phyloP scores from a whole-genome alignment of 306 rosid species.

The Malus fusca region DNA sequence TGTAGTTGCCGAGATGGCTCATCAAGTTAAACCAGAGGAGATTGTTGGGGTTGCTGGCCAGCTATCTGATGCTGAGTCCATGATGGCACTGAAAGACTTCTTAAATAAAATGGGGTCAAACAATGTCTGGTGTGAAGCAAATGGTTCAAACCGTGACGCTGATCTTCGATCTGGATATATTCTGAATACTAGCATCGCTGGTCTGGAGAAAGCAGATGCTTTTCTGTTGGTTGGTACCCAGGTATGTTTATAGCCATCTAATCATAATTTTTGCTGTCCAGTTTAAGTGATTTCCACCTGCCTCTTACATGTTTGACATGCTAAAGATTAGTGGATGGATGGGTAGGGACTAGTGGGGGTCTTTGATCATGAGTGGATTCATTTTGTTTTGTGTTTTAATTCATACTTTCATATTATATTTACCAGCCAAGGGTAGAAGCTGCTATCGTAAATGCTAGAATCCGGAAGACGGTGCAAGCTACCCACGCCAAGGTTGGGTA shows the following conservation, averaged over 20 bases:
- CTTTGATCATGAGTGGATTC: slow-evolving; percentile 1
- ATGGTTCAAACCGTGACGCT: slow-evolving; percentile 53
- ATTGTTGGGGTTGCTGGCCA: slow-evolving; percentile 88
- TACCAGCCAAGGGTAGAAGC: slow-evolving; percentile 97
- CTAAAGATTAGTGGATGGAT: not conserved
- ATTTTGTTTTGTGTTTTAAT: slow-evolving; percentile 4
- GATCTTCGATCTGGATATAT: slow-evolving; percentile 92
- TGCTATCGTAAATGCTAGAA: slow-evolving; percentile 97
- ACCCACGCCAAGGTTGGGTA: slow-evolving; percentile 84
- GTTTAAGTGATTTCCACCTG: not conserved
- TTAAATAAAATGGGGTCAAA: slow-evolving; percentile 83
- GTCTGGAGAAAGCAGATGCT: slow-evolving; percentile 89
- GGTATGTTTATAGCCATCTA: slow-evolving; percentile 39
- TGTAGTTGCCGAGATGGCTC: slow-evolving; percentile 71
- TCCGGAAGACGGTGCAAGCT: slow-evolving; percentile 70
- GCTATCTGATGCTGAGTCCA: slow-evolving; percentile 95
- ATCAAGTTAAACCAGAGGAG: slow-evolving; percentile 71
- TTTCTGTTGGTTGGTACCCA: slow-evolving; percentile 94
- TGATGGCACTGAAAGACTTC: slow-evolving; percentile 93
- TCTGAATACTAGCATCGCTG: slow-evolving; percentile 79
- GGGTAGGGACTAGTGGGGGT: not conserved
- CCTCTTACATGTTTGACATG: slow-evolving; percentile 4
- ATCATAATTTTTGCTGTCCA: slow-evolving; percentile 4
- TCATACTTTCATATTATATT: slow-evolving; percentile 22
- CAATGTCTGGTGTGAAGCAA: slow-evolving; percentile 91